These are phyloP conservation scores for Suhomyces emberorum DNA, from an alignment of 805 yeast genomes.

Conservation along the genomic window DNA sequence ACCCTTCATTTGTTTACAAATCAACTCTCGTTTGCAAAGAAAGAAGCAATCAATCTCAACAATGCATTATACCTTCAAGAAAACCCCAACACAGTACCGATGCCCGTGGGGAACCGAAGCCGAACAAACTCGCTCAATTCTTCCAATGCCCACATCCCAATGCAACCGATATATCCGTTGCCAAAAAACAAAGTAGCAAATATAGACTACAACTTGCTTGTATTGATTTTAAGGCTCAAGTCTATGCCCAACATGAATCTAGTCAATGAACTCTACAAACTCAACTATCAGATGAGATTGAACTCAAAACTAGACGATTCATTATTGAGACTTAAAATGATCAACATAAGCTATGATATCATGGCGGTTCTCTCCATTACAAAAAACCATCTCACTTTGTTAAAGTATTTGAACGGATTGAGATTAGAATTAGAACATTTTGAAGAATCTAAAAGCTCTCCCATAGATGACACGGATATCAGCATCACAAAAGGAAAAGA, in stretches of 20 bases:
- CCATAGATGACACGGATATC: not conserved
- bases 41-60: slow-evolving; percentile 37
- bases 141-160: slow-evolving; percentile 4
- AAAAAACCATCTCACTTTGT: slow-evolving; percentile 26
- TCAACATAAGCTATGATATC: slow-evolving; percentile 32
- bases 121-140: slow-evolving; percentile 1
- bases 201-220: slow-evolving; percentile 26
- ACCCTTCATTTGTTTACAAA: slow-evolving; percentile 27
- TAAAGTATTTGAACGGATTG: slow-evolving; percentile 24
- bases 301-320: slow-evolving; percentile 8
- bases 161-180: slow-evolving; percentile 28
- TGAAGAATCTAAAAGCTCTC: not conserved
- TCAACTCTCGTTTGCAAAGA: slow-evolving; percentile 28
- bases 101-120: not conserved
- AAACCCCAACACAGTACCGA: slow-evolving; percentile 11
- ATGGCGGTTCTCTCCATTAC: slow-evolving; percentile 28
- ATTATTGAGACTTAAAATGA: slow-evolving; percentile 17
- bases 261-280: slow-evolving; percentile 43
- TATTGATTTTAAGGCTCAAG: slow-evolving; percentile 39
- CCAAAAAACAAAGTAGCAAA: slow-evolving; percentile 33
- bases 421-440: slow-evolving; percentile 14
- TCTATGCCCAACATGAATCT: slow-evolving; percentile 40
- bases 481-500: not conserved
- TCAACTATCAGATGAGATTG: slow-evolving; percentile 29
- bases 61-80: slow-evolving; percentile 33